Evolutionary conservation across 768 basidiomycete species (phyloP), one percentile per base, ranked within the genome.

Genomic region (Pleurotus eryngii): DNA sequence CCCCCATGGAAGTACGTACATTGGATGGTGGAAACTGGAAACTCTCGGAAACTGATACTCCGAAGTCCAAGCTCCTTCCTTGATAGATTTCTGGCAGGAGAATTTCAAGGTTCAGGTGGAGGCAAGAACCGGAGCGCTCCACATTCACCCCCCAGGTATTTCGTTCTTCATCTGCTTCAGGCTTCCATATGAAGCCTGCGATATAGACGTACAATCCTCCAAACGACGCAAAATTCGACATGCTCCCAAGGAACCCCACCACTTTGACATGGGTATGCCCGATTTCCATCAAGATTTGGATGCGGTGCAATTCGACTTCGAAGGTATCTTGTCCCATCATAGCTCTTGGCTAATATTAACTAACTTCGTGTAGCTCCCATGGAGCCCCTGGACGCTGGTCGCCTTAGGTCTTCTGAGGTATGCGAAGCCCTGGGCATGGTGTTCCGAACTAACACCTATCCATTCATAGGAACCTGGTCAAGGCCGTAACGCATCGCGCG

Each of bases 391-490:
- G 61, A 59, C 30, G 45, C 60, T 42, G 60, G 57, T 35, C 68
- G 61, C 45, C 55, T 67, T 14, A 68, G 74, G 22, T 82, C 87
- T 3, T 90, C 88, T 26, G 87, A 91, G 76, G 88, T 80, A 9
- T n/a, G 64, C 9, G 58, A 55, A 18, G 40, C 24, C 58, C n/a
- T 40, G 22, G 22, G 17, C 27, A 12, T 35, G 27, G 57, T 49
- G 24, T 15, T 39, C 30, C 8, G 26, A 22, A 35, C 26, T 17
- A 45, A 27, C 11, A 30, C 49, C 38, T 24, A 40, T 57, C 42
- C 37, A 17, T 11, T 9, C 38, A n/a, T 63, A 91, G 91, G 90
- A 92, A 73, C 90, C 90, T 47, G 91, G 89, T 27, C 88, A 90
- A 85, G 89, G 79, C n/a, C 89, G 91, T 61, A 82, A 76, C n/a